These are phyloP conservation scores for Colletotrichum cereale DNA, from an alignment of 2,329 filamentous ascomycete species.

Conservation along the genomic window DNA sequence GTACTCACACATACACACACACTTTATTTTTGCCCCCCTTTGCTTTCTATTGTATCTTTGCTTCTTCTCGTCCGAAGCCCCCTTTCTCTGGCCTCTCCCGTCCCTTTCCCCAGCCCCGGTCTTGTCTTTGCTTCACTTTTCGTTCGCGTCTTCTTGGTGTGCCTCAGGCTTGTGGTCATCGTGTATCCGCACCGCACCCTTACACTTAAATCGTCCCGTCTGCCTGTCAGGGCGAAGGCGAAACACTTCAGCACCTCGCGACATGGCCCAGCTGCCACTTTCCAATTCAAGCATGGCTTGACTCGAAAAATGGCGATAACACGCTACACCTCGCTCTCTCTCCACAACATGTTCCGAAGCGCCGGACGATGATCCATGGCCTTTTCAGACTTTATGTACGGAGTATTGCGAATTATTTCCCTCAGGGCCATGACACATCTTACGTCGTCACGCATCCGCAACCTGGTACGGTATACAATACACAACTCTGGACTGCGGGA, in stretches of 20 bases:
- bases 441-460: background rate
- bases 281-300: constrained; percentile 35
- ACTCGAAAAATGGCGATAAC: constrained; percentile 38
- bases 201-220: background rate
- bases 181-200: constrained; percentile 5
- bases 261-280: constrained; percentile 31
- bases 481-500: background rate
- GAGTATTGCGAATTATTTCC: constrained; percentile 30
- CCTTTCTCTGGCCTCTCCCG: background rate
- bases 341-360: constrained; percentile 28
- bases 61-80: constrained; percentile 20
- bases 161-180: constrained; percentile 15
- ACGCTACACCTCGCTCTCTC: constrained; percentile 21
- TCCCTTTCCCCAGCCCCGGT: constrained; percentile 4
- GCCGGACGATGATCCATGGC: constrained; percentile 39
- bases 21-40: background rate
- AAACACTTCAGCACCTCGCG: constrained; percentile 34
- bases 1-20: background rate
- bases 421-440: constrained; percentile 20
- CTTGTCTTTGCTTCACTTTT: constrained; percentile 19
- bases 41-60: constrained; percentile 2
- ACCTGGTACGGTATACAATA: background rate
- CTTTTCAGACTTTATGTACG: constrained; percentile 28
- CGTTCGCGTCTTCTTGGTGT: constrained; percentile 8
- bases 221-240: constrained; percentile 27